These are phyloP conservation scores for Balakata baccata DNA, from an alignment of 345 rosid genomes.

Conservation along the genomic window DNA sequence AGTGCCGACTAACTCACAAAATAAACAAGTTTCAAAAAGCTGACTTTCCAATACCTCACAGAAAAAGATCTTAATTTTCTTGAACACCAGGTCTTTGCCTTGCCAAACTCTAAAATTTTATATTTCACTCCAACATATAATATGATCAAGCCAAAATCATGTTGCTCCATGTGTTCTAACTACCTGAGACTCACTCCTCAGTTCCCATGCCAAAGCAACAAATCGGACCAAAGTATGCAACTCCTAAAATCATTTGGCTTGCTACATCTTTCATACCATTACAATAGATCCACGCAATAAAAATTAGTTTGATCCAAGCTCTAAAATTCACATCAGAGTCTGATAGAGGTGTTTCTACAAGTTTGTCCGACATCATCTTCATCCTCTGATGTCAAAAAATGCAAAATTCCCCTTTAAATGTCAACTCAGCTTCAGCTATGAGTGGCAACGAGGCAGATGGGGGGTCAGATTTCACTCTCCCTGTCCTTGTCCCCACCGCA, in stretches of 20 bases:
- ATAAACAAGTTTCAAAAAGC: not conserved
- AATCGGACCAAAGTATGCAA: not conserved
- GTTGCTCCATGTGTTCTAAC: not conserved
- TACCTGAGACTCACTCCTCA: not conserved
- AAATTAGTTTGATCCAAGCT: not conserved
- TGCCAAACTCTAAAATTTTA: constrained; percentile 8
- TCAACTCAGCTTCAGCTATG: not conserved
- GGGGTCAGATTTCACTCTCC: too few relatives aligned
- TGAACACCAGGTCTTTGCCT: constrained; percentile 1
- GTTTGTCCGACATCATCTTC: not conserved
- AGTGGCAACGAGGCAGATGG: too few relatives aligned
- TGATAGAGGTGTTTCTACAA: not conserved
- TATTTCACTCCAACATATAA: not conserved
- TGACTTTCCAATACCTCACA: not conserved
- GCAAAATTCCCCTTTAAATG: not conserved
- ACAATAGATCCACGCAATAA: not conserved
- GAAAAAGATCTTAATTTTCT: not conserved
- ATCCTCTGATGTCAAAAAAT: not conserved
- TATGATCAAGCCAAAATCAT: not conserved
- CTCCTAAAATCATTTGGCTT: not conserved
- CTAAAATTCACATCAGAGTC: too few relatives aligned
- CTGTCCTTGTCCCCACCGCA: too few relatives aligned
- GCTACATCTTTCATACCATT: not conserved
- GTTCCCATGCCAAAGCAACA: constrained; percentile 1
- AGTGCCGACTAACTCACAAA: not conserved